Evolutionary conservation across 306 rosid genomes (phyloP), one percentile per base, ranked within the genome.

Genomic region (Sicyos edulis): DNA sequence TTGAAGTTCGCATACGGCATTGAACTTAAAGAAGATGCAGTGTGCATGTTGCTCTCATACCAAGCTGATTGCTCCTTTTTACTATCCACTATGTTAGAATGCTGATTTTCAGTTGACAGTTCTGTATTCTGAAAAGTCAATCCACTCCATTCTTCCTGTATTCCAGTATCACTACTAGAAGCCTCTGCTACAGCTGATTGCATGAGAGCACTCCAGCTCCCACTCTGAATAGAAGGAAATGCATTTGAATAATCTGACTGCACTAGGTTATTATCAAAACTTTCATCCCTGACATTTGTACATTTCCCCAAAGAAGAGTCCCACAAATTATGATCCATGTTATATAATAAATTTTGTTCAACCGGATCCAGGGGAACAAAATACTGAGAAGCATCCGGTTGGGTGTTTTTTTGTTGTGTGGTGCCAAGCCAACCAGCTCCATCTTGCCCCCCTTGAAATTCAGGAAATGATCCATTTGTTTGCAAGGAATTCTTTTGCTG

Each of bases 131-230:
- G 86, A 78, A 82, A 82, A n/a, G 86, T 80, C 73, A 85, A 74
- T 55, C 89, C 89, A 82, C 89, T 85, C 89, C 89, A 85, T 79
- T 85, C 89, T 62, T 85, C 89, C 59, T 82, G 89, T 34, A 76
- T 66, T 65, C 85, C 86, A 9, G 89, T 82, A 76, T 85, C 89
- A 75, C 83, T 85, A 76, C 89, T 85, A 59, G 86, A 85, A 80
- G 87, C 87, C 80, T 85, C 89, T 47, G 85, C 89, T 47, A 85
- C 89, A 76, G 89, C 89, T 54, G 86, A 85, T 78, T 82, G 89
- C 89, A 85, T 85, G 60, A 85, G 89, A 24, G 89, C 89, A 45
- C 89, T 85, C 89, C 89, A 85, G 80, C 86, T 85, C 22, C 86
- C 86, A 55, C 86, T 83, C 76, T 83, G 86, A 76, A 69, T 21